A percentile compares a stretch with the other conserved stretches of the same genome.
Conservation (phyloP, 2,329 filamentous ascomycete genomes). For the Pseudohalonectria lignicola region DNA sequence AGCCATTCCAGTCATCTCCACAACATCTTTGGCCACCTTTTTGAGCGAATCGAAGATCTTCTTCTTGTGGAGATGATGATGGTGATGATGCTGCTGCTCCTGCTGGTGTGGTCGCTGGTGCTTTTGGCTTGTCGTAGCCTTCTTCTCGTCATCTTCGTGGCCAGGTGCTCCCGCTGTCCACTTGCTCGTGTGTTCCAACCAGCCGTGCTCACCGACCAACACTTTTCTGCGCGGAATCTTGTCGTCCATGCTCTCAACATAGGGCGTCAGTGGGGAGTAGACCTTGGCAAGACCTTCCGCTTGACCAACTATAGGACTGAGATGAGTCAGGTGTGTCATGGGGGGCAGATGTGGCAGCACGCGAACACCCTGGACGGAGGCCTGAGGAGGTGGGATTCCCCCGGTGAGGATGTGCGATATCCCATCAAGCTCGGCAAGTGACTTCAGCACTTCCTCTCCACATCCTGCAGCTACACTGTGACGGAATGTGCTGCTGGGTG, state of each 20-base stretch:
- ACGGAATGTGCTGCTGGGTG: slow-evolving; percentile 16
- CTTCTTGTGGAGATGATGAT: slow-evolving; percentile 18
- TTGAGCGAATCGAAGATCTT: slow-evolving; percentile 33
- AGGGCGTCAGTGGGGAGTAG: slow-evolving; percentile 32
- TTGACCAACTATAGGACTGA: too few relatives aligned
- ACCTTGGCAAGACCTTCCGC: too few relatives aligned
- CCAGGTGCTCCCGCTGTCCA: too few relatives aligned
- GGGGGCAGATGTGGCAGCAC: neutral
- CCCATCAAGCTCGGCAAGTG: slow-evolving; percentile 1
- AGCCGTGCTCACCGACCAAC: slow-evolving; percentile 44
- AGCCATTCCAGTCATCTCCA: slow-evolving; percentile 11
- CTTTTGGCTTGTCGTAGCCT: slow-evolving; percentile 1
- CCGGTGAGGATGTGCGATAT: neutral
- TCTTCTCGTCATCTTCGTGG: slow-evolving; percentile 9
- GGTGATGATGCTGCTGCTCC: neutral
- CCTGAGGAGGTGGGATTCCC: neutral
- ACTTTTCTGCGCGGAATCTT: slow-evolving; percentile 30
- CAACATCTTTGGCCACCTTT: slow-evolving; percentile 44
- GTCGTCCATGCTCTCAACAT: slow-evolving; percentile 24
- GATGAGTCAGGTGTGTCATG: too few relatives aligned
- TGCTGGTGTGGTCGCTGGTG: slow-evolving; percentile 3
- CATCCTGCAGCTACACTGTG: slow-evolving; percentile 5
- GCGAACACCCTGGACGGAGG: neutral
- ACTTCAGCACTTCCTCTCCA: neutral
- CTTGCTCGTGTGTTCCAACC: slow-evolving; percentile 37